Percentiles rank a stretch among this genome's conserved stretches.
These are phyloP conservation scores for Phyllosticta ampelicida DNA, from an alignment of 2,329 filamentous ascomycete species.

Conservation along the genomic window DNA sequence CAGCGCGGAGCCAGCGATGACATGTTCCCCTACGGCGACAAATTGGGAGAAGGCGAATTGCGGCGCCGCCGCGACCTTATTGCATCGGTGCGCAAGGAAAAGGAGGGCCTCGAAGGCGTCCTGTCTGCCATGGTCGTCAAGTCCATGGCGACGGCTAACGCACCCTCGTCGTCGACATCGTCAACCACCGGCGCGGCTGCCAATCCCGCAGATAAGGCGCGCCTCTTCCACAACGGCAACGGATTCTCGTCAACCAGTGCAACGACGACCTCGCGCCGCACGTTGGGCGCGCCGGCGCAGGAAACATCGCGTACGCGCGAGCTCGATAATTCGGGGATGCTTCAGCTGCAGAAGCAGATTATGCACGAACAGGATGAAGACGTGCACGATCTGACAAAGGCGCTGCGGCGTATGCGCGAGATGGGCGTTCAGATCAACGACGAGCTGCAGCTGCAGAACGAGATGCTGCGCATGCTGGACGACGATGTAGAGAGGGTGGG, in stretches of 20 bases:
- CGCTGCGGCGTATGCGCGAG: constrained; percentile 62
- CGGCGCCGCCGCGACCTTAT: constrained; percentile 61
- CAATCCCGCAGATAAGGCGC: constrained; percentile 26
- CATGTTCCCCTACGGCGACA: constrained; percentile 30
- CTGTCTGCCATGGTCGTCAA: constrained; percentile 52
- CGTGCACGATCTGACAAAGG: constrained; percentile 55
- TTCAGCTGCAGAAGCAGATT: constrained; percentile 63
- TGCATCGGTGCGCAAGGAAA: constrained; percentile 58
- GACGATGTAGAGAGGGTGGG: constrained; percentile 55
- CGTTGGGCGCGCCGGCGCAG: constrained; percentile 59
- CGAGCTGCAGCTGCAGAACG: constrained; percentile 61
- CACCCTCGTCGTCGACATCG: constrained; percentile 21
- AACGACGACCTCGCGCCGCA: constrained; percentile 36
- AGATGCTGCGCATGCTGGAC: constrained; percentile 57
- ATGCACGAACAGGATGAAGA: constrained; percentile 67
- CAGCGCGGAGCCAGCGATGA: constrained; percentile 17
- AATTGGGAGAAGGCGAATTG: constrained; percentile 63
- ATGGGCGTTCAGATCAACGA: constrained; percentile 68
- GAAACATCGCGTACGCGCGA: constrained; percentile 71
- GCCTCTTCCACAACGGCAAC: constrained; percentile 19
- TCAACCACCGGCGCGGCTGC: constrained; percentile 29
- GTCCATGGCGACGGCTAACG: constrained; percentile 27
- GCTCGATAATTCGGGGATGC: constrained; percentile 62
- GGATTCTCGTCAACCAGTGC: neutral
- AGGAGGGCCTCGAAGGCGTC: constrained; percentile 64